A percentile compares a stretch with the other conserved stretches of the same genome.
Evolutionary conservation across 768 basidiomycete species (phyloP).

Genomic region (Lentinus brumalis): DNA sequence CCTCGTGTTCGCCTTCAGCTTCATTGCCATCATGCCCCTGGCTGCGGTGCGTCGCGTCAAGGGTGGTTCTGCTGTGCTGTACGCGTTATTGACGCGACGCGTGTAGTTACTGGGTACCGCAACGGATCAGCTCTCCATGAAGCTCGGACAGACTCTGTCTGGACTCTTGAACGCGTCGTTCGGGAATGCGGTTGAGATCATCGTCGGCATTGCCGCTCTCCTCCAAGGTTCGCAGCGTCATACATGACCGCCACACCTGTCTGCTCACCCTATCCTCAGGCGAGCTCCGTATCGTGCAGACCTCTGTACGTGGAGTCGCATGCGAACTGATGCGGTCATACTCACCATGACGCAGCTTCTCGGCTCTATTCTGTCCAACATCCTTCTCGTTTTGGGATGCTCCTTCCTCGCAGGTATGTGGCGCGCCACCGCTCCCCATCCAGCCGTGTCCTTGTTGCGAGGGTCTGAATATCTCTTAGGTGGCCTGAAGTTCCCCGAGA

Average conservation of each 20-base stretch:
- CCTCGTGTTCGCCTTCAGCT: constrained; percentile 73
- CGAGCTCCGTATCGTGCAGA: constrained; percentile 88
- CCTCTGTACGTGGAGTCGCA: constrained; percentile 56
- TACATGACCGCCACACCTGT: background rate
- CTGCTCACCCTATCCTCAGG: constrained; percentile 39
- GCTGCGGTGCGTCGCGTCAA: constrained; percentile 61
- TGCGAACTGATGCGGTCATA: background rate
- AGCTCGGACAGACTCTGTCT: constrained; percentile 82
- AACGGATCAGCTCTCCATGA: constrained; percentile 78
- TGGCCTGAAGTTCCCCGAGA: constrained; percentile 66
- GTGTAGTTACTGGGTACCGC: constrained; percentile 75
- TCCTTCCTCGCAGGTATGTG: constrained; percentile 79
- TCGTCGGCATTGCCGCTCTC: constrained; percentile 85
- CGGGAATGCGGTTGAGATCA: constrained; percentile 86
- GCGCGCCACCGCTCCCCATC: background rate
- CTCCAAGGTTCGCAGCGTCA: constrained; percentile 54
- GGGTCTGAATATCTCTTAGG: constrained; percentile 40
- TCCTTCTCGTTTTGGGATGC: constrained; percentile 87
- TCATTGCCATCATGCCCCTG: constrained; percentile 83
- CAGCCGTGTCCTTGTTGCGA: background rate
- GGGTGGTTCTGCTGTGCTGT: background rate
- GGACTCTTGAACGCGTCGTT: constrained; percentile 86
- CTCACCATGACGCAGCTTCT: constrained; percentile 58
- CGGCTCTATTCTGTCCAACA: constrained; percentile 88
- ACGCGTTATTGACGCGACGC: background rate